Conservation (phyloP, 1,284 basidiomycete species). For the Cronartium quercuum region DNA sequence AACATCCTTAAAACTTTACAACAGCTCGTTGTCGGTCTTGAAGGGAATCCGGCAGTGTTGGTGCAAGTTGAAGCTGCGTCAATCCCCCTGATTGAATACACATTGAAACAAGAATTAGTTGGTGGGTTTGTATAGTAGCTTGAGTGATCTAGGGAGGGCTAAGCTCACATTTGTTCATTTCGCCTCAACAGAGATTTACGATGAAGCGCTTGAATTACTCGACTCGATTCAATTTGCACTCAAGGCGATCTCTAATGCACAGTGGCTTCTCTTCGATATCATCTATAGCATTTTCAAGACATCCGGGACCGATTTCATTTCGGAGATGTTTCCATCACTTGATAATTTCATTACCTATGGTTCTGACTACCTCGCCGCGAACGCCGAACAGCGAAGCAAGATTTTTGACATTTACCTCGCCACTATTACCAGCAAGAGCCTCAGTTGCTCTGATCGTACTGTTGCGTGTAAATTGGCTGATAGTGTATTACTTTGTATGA, state of each 20-base stretch:
- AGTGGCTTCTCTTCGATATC: slow-evolving; percentile 81
- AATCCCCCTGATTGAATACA: slow-evolving; percentile 69
- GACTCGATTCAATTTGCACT: slow-evolving; percentile 80
- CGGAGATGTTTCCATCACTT: slow-evolving; percentile 80
- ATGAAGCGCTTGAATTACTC: slow-evolving; percentile 78
- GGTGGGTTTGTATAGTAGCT: slow-evolving; percentile 50
- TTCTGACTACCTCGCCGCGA: slow-evolving; percentile 70
- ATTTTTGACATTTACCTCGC: slow-evolving; percentile 76
- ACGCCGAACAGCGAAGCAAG: slow-evolving; percentile 60
- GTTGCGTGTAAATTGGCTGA: slow-evolving; percentile 81
- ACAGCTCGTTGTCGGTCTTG: slow-evolving; percentile 60
- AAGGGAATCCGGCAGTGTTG: slow-evolving; percentile 67
- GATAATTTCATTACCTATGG: slow-evolving; percentile 88
- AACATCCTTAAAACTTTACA: slow-evolving; percentile 57
- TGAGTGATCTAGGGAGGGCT: not conserved
- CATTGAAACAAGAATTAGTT: slow-evolving; percentile 54
- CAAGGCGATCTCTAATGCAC: slow-evolving; percentile 65
- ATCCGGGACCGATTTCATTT: slow-evolving; percentile 71
- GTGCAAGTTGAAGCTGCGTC: slow-evolving; percentile 73
- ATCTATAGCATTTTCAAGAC: slow-evolving; percentile 79
- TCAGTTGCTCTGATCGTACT: slow-evolving; percentile 74
- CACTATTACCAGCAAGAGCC: slow-evolving; percentile 62
- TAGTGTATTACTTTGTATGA: slow-evolving; percentile 69
- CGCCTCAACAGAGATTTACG: slow-evolving; percentile 63
- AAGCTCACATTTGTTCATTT: not conserved